Conservation (phyloP, 2,329 filamentous ascomycete species). For the Arachnopeziza araneosa region DNA sequence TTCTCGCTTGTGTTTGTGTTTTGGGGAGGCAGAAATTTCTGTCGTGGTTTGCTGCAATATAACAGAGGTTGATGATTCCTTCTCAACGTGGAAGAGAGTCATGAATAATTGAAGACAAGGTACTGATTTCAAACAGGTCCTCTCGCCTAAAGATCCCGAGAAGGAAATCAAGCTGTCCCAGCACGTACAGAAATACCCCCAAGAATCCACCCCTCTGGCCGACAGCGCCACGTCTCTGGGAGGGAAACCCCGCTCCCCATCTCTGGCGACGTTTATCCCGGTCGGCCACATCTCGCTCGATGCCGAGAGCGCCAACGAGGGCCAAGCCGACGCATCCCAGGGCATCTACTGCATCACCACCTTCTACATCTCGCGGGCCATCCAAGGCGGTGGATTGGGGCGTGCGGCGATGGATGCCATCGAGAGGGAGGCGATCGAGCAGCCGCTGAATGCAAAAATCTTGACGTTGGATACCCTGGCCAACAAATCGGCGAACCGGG, state of each 20-base stretch:
- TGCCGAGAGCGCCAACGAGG: constrained; percentile 2
- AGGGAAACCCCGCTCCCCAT: constrained; percentile 5
- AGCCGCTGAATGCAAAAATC: constrained; percentile 18
- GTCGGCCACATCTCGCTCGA: constrained; percentile 26
- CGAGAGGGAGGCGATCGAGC: constrained; percentile 13
- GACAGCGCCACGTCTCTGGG: constrained; percentile 17
- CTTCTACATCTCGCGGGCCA: constrained; percentile 20
- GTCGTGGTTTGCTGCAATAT: too few relatives aligned
- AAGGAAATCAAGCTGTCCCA: background rate
- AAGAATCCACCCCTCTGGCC: constrained; percentile 12
- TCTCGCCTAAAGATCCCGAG: constrained; percentile 2
- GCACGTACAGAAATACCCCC: constrained; percentile 15
- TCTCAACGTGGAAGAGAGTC: too few relatives aligned
- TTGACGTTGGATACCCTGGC: constrained; percentile 15
- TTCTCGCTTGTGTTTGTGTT: background rate
- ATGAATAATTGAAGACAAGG: background rate
- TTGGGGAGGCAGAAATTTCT: too few relatives aligned
- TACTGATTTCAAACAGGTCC: constrained; percentile 1
- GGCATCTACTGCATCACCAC: constrained; percentile 18
- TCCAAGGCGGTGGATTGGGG: constrained; percentile 21
- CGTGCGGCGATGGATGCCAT: constrained; percentile 23
- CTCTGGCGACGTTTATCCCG: constrained; percentile 17
- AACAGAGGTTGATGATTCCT: too few relatives aligned
- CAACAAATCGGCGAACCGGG: constrained; percentile 9
- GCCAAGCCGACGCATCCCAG: constrained; percentile 2